phyloP scores from a whole-genome alignment of 768 basidiomycete species.

The Mycena vitilis region DNA sequence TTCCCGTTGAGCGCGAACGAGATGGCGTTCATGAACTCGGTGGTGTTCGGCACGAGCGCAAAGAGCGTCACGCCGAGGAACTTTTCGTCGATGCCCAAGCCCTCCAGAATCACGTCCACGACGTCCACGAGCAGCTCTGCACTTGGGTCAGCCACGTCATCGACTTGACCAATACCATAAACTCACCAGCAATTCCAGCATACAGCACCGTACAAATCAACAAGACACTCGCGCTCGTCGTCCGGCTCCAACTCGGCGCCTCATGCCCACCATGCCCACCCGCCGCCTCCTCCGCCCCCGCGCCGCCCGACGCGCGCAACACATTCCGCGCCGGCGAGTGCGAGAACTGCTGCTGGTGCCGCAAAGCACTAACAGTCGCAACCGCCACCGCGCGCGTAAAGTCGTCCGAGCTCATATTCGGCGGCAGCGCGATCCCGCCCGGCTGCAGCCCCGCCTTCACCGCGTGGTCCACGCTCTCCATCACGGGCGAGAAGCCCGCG shows the following conservation, averaged over 20 bases:
- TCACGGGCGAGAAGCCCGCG: slow-evolving; percentile 68
- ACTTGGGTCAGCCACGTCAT: slow-evolving; percentile 6
- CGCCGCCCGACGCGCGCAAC: slow-evolving; percentile 51
- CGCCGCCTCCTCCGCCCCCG: slow-evolving; percentile 51
- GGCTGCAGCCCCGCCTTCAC: slow-evolving; percentile 63
- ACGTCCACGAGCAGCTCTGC: slow-evolving; percentile 96
- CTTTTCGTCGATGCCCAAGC: slow-evolving; percentile 95
- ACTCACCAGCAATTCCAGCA: slow-evolving; percentile 93
- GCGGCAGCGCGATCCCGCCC: slow-evolving; percentile 65
- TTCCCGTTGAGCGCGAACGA: slow-evolving; percentile 97
- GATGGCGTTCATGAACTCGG: slow-evolving; percentile 99
- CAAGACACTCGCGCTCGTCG: slow-evolving; percentile 89
- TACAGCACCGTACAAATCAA: slow-evolving; percentile 92
- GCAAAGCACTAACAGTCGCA: slow-evolving; percentile 90
- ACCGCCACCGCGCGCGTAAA: slow-evolving; percentile 95
- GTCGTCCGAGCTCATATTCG: slow-evolving; percentile 83
- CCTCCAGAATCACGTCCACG: slow-evolving; percentile 92
- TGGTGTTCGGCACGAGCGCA: slow-evolving; percentile 97
- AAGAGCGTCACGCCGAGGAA: slow-evolving; percentile 97
- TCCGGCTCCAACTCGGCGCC: slow-evolving; percentile 95
- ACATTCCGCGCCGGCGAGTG: slow-evolving; percentile 57
- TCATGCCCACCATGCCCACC: slow-evolving; percentile 84
- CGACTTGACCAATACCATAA: background rate
- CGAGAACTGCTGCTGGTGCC: slow-evolving; percentile 74
- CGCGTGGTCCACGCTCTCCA: slow-evolving; percentile 84